Percentiles rank a stretch among this genome's conserved stretches.
Evolutionary conservation across 2,329 filamentous ascomycete genomes (phyloP).

Genomic region (Corinectria fuckeliana): DNA sequence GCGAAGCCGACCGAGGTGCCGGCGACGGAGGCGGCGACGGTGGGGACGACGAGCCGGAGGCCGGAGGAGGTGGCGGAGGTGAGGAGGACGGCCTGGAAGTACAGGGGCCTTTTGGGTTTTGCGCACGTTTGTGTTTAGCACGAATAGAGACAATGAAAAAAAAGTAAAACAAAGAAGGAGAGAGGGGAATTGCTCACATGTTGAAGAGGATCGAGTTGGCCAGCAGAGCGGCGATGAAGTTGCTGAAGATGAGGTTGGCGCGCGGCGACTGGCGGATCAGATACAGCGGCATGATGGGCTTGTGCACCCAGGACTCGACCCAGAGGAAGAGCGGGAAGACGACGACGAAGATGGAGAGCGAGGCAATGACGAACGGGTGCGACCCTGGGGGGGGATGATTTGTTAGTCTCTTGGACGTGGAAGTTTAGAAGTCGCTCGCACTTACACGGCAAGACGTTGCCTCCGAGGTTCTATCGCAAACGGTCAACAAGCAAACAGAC

Average conservation of each 20-base stretch:
- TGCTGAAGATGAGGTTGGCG: conserved; percentile 64
- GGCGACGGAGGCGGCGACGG: conserved; percentile 59
- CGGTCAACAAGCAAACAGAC: not conserved
- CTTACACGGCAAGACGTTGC: conserved; percentile 67
- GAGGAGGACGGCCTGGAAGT: conserved; percentile 77
- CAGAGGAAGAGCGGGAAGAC: conserved; percentile 59
- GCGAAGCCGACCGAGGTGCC: conserved; percentile 67
- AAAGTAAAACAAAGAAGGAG: too few relatives aligned
- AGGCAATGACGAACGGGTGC: conserved; percentile 62
- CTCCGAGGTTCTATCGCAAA: conserved; percentile 60
- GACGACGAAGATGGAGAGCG: conserved; percentile 55
- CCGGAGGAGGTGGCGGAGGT: conserved; percentile 74
- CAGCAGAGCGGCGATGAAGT: conserved; percentile 58
- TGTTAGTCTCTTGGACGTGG: conserved; percentile 9
- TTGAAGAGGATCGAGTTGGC: conserved; percentile 66
- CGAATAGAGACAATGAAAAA: too few relatives aligned
- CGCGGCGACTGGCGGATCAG: conserved; percentile 58
- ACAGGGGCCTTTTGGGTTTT: conserved; percentile 62
- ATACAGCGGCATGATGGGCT: conserved; percentile 66
- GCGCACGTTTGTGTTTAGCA: too few relatives aligned
- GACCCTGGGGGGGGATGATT: conserved; percentile 50
- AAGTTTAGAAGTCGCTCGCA: conserved; percentile 1
- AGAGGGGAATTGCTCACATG: conserved; percentile 51
- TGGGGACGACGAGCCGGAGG: conserved; percentile 72
- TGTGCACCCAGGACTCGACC: conserved; percentile 56